Conservation (phyloP, 2,329 filamentous ascomycete species). For the Furcasterigmium sp. region DNA sequence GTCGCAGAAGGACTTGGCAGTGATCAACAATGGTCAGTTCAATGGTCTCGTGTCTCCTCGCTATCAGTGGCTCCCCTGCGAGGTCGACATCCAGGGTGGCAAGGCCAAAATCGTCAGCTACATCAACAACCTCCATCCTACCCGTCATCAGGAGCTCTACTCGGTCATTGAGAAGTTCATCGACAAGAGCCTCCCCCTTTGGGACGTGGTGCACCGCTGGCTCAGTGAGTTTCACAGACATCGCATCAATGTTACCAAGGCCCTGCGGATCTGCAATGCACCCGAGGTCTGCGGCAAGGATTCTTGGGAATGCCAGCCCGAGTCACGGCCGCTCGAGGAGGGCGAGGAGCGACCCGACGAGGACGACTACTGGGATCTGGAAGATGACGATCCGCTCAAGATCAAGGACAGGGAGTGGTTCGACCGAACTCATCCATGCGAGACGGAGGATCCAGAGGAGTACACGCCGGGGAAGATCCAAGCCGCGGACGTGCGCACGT, state of each 20-base stretch:
- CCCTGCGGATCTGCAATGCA: conserved; percentile 12
- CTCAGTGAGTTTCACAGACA: conserved; percentile 17
- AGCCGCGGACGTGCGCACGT: conserved; percentile 6
- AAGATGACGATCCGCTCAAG: conserved; percentile 5
- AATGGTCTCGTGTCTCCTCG: conserved; percentile 8
- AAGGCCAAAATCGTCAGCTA: conserved; percentile 39
- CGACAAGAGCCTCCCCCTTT: conserved; percentile 35
- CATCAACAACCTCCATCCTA: conserved; percentile 48
- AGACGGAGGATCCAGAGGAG: conserved; percentile 7
- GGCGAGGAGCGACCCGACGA: conserved; percentile 16
- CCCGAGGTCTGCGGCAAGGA: conserved; percentile 11
- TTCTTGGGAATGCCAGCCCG: conserved; percentile 10
- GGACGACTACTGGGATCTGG: conserved; percentile 13
- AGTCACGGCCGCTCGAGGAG: conserved; percentile 16
- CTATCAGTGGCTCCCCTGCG: conserved; percentile 45
- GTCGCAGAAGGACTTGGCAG: background rate
- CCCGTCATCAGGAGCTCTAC: conserved; percentile 30
- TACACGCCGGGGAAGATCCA: background rate
- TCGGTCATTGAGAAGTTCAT: conserved; percentile 34
- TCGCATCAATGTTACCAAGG: conserved; percentile 15
- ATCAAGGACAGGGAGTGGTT: conserved; percentile 21
- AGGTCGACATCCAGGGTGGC: conserved; percentile 31
- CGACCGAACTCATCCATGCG: conserved; percentile 16
- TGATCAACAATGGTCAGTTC: background rate
- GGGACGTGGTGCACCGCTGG: conserved; percentile 33